Evolutionary conservation across 805 yeast genomes (phyloP).

Genomic region (Candida chilensis): DNA sequence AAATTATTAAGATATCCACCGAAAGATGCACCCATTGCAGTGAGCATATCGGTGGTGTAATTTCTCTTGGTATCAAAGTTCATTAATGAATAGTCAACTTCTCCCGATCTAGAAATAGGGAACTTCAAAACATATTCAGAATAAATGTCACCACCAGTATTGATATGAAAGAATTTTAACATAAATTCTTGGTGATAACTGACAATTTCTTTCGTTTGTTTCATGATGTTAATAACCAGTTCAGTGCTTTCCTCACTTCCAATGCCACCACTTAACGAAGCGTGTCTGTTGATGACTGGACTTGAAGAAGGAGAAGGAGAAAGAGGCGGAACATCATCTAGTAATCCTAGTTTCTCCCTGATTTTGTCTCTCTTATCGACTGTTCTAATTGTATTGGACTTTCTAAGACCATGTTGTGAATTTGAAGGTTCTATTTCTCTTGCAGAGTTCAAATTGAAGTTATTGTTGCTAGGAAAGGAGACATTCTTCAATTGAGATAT

Average conservation of each 20-base stretch:
- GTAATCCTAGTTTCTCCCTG: constrained; percentile 4
- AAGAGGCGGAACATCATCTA: constrained; percentile 2
- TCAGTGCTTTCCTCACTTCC: constrained; percentile 10
- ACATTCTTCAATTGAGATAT: constrained; percentile 12
- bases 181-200: constrained; percentile 27
- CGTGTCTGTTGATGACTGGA: background rate
- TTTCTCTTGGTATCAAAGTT: constrained; percentile 35
- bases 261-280: too few relatives aligned
- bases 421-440: constrained; percentile 16
- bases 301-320: background rate
- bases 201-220: constrained; percentile 24
- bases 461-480: background rate
- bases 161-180: constrained; percentile 30
- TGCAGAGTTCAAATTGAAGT: constrained; percentile 1
- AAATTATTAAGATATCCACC: constrained; percentile 24
- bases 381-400: too few relatives aligned
- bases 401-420: too few relatives aligned
- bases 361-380: constrained; percentile 18
- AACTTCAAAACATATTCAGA: constrained; percentile 15
- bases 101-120: constrained; percentile 18
- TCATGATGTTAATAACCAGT: constrained; percentile 21
- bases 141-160: constrained; percentile 16
- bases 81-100: constrained; percentile 18
- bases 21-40: constrained; percentile 38
- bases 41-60: constrained; percentile 36